Conservation (phyloP, 2,329 filamentous ascomycete genomes). For the Aspergillus hortae region DNA sequence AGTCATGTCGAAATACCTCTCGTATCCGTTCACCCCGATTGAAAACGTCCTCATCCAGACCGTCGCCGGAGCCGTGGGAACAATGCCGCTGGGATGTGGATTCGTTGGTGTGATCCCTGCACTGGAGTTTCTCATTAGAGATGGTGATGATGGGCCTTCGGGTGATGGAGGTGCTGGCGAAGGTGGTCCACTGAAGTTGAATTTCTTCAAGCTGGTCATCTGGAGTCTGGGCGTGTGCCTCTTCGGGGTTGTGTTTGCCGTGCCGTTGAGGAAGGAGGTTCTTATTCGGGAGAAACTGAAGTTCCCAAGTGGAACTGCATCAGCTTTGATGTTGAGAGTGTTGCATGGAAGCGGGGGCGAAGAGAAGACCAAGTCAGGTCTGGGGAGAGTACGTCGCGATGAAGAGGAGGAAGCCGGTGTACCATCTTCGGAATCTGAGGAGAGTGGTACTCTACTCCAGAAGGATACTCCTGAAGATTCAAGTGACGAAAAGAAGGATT, state of each 20-base stretch:
- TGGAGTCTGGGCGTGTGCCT: slow-evolving; percentile 94
- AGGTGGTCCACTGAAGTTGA: slow-evolving; percentile 69
- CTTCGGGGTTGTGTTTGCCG: slow-evolving; percentile 94
- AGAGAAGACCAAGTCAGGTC: slow-evolving; percentile 29
- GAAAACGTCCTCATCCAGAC: slow-evolving; percentile 97
- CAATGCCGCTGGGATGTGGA: slow-evolving; percentile 92
- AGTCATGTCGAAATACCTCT: slow-evolving; percentile 66
- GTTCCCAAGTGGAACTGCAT: slow-evolving; percentile 94
- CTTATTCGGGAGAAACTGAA: slow-evolving; percentile 89
- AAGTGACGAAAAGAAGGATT: slow-evolving; percentile 47
- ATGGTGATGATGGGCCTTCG: slow-evolving; percentile 72
- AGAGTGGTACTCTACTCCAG: slow-evolving; percentile 50
- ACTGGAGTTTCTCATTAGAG: slow-evolving; percentile 76
- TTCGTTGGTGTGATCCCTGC: slow-evolving; percentile 95
- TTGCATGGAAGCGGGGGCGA: slow-evolving; percentile 65
- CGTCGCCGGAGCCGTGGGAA: slow-evolving; percentile 90
- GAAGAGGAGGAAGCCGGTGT: slow-evolving; percentile 29
- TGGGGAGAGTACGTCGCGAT: slow-evolving; percentile 13
- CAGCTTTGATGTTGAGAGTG: slow-evolving; percentile 86
- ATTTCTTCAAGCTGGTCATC: slow-evolving; percentile 72
- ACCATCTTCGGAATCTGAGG: slow-evolving; percentile 31
- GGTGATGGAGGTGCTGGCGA: slow-evolving; percentile 72
- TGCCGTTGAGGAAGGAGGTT: slow-evolving; percentile 84
- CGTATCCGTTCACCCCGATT: slow-evolving; percentile 82
- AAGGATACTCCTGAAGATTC: slow-evolving; percentile 34